These are phyloP conservation scores for Penicillium fuscoglaucum DNA, from an alignment of 2,329 filamentous ascomycete genomes.

Conservation along the genomic window DNA sequence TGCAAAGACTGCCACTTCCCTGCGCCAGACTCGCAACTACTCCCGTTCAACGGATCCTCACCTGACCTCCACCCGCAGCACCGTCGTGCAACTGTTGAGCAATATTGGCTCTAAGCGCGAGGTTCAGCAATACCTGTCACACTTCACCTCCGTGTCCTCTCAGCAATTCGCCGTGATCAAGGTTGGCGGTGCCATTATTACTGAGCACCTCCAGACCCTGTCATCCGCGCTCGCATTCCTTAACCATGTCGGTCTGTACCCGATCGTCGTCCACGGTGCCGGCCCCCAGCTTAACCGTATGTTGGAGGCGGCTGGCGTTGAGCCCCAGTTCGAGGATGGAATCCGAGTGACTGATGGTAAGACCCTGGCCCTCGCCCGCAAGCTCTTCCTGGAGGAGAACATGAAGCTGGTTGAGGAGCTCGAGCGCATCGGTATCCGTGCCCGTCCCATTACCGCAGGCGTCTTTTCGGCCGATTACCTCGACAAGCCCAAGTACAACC, in stretches of 20 bases:
- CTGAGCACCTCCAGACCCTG: conserved; percentile 88
- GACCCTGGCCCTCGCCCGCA: conserved; percentile 85
- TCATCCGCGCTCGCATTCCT: conserved; percentile 87
- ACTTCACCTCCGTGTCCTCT: conserved; percentile 94
- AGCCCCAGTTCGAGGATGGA: conserved; percentile 94
- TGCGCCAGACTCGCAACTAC: conserved; percentile 43
- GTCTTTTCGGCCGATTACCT: conserved; percentile 93
- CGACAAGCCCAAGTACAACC: conserved; percentile 93
- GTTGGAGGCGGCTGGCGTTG: conserved; percentile 84
- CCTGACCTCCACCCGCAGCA: conserved; percentile 66
- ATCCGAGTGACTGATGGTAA: conserved; percentile 95
- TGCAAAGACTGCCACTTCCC: conserved; percentile 30
- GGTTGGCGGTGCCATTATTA: conserved; percentile 93
- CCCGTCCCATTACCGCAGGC: conserved; percentile 82
- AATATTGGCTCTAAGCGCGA: conserved; percentile 96
- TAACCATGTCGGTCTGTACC: conserved; percentile 91
- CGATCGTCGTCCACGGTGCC: conserved; percentile 91
- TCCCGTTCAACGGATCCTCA: conserved; percentile 51
- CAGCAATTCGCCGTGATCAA: conserved; percentile 99
- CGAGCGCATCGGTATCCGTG: conserved; percentile 84
- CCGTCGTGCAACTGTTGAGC: conserved; percentile 86
- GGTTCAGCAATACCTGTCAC: conserved; percentile 94
- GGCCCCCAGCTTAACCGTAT: conserved; percentile 93
- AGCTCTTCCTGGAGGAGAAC: conserved; percentile 94
- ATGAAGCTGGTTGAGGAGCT: conserved; percentile 86